Conservation (phyloP, 495 filamentous ascomycete genomes). For the Halenospora varia region DNA sequence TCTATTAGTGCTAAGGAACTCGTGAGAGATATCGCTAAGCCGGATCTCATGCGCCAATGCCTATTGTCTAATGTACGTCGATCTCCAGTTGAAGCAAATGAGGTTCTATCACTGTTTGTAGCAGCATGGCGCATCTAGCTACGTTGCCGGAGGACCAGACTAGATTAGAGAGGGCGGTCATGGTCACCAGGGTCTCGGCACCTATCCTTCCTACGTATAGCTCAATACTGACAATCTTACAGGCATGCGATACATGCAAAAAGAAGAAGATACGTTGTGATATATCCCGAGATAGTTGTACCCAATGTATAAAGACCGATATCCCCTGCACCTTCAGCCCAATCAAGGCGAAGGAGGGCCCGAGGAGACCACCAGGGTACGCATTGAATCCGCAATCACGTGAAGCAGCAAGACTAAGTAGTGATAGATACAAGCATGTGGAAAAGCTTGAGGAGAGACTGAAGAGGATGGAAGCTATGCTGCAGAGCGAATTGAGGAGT, state of each 20-base stretch:
- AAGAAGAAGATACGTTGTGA: constrained; percentile 99
- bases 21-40: constrained; percentile 20
- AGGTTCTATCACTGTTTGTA: constrained; percentile 20
- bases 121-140: constrained; percentile 18
- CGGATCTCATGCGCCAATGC: constrained; percentile 18
- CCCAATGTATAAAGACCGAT: constrained; percentile 97
- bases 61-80: constrained; percentile 18
- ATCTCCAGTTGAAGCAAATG: constrained; percentile 18
- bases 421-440: constrained; percentile 75
- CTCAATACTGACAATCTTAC: constrained; percentile 17
- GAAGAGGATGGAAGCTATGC: constrained; percentile 82
- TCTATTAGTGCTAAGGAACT: constrained; percentile 20
- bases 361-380: constrained; percentile 76
- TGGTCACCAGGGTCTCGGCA: constrained; percentile 18
- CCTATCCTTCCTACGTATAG: constrained; percentile 19
- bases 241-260: constrained; percentile 96
- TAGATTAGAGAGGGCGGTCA: constrained; percentile 19
- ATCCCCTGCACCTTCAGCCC: constrained; percentile 95
- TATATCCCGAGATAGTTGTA: constrained; percentile 85
- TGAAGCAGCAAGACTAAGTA: constrained; percentile 35
- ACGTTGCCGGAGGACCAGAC: constrained; percentile 18
- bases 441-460: constrained; percentile 93
- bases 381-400: constrained; percentile 20
- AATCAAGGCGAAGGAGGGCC: constrained; percentile 94
- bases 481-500: constrained; percentile 53